Evolutionary conservation across 768 basidiomycete genomes (phyloP).

Genomic region (Candolleomyces eurysporus): DNA sequence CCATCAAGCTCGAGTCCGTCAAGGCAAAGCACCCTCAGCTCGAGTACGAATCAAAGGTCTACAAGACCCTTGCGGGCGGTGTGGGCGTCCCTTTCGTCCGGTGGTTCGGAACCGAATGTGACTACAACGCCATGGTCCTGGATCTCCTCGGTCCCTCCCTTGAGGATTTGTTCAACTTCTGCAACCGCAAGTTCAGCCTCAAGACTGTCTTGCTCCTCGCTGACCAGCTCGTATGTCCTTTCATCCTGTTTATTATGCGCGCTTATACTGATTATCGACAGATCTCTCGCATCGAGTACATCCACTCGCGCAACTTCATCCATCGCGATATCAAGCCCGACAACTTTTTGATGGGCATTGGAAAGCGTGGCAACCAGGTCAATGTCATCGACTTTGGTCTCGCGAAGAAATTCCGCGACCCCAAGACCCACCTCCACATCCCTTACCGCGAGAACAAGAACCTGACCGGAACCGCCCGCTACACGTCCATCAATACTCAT

Average conservation of each 20-base stretch:
- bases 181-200: slow-evolving; percentile 95
- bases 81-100: slow-evolving; percentile 98
- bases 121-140: slow-evolving; percentile 99
- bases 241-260: slow-evolving; percentile 7
- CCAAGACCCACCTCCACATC: slow-evolving; percentile 99
- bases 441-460: slow-evolving; percentile 99
- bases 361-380: slow-evolving; percentile 99
- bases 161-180: slow-evolving; percentile 91
- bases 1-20: slow-evolving; percentile 99
- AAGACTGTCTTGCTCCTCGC: slow-evolving; percentile 97
- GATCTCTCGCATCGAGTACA: slow-evolving; percentile 99
- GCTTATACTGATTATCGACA: slow-evolving; percentile 26
- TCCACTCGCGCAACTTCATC: slow-evolving; percentile 98
- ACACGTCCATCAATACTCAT: slow-evolving; percentile 99
- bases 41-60: slow-evolving; percentile 94
- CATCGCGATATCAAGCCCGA: slow-evolving; percentile 99
- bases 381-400: slow-evolving; percentile 98
- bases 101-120: slow-evolving; percentile 94
- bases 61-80: slow-evolving; percentile 98
- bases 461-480: slow-evolving; percentile 96
- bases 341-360: slow-evolving; percentile 99
- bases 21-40: slow-evolving; percentile 99
- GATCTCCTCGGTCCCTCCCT: slow-evolving; percentile 93
- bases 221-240: slow-evolving; percentile 80
- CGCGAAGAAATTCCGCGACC: slow-evolving; percentile 99